Evolutionary conservation across 345 rosid genomes (phyloP), one percentile per base, ranked within the genome.

Genomic region (Lepidium aucheri): DNA sequence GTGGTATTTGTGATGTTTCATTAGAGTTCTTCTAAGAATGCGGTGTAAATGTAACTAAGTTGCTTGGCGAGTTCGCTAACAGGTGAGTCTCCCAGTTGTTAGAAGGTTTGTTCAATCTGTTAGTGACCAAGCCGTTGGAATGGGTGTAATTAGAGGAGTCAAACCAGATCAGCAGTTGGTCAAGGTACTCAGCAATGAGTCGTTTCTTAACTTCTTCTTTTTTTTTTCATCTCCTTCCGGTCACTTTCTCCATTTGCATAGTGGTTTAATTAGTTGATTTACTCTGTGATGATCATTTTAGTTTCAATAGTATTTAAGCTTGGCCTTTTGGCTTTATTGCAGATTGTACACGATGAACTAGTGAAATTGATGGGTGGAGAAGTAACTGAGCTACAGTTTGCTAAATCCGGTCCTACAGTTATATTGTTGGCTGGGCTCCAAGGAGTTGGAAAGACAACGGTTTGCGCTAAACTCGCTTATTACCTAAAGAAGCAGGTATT

Each of bases 321-420:
- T 69, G 43, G 11, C 46, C 12, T 42, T 30, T 9, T 56, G 58
- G 39, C 28, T 53, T 18, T 67, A 17, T 63, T 77, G 65, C 77
- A 94, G 99, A 86, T 80, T 83, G 97, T 94, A 6, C 79, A 70
- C 68, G 95, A 85, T 28, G 97, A 94, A 79, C 85, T 94, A 72
- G 97, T 94, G 59, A 90, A 85, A 71, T 66, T 94, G 83, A 94
- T 94, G 99, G 99, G 99, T 60, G 99, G 97, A 66, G 95, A 94
- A 79, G 96, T 90, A 55, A 83, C 95, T 50, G 97, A 90, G 79
- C 82, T 94, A 60, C 90, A 78, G 9, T 94, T 90, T 71, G 76
- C 97, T 17, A 88, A 94, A 80, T 78, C 83, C 41, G 82, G 84
- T 59, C 97, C 99, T 18, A 88, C 96, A 1, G 92, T 90, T 6